Evolutionary conservation across 2,329 filamentous ascomycete species (phyloP), one percentile per base, ranked within the genome.

Genomic region (Venturia aucupariae): DNA sequence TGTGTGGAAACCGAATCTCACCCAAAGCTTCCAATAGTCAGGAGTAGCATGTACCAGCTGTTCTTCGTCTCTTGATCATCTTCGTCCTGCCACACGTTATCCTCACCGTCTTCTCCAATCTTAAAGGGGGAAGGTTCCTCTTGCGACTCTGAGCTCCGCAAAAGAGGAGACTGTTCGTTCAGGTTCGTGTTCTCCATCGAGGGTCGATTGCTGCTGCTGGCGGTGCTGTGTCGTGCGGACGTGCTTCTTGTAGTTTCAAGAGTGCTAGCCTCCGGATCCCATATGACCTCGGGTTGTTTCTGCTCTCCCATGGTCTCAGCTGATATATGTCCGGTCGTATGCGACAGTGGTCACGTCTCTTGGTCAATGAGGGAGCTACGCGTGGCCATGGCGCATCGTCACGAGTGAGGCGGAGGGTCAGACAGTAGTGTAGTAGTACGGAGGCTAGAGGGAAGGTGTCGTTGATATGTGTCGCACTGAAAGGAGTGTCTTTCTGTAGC

Each of bases 11-110:
- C 22, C 67, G 42, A 64, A 57, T 74, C 78, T 73, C 70, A 82
- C 79, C 85, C 93, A 66, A 90, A 90, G 69, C 96, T 90, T 72
- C 90, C 87, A 67, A 97, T 81, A 7, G 93, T 96, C 75, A 97
- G 79, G 67, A 96, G 79, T 69, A 95, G 84, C 70, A 97, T 80
- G 75, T 96, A 96, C 86, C 88, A 91, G 57, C 87, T 79, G 75
- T 89, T 92, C 81, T 92, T 96, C 30, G 88, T 88, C 66, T 84
- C 81, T 70, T 91, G 79, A 19, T 77, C 75, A 67, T 82, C 78
- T 6, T 78, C 73, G 24, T 75, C 75, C 57, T 78, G 74, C 70
- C 79, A 78, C 51, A 74, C 71, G 67, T 75, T 73, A 30, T 77
- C 72, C 24, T 68, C 69, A 22, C 24, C 44, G 22, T 54, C 64